These are phyloP conservation scores for Starmerella cellae DNA, from an alignment of 805 yeast species.

Conservation along the genomic window DNA sequence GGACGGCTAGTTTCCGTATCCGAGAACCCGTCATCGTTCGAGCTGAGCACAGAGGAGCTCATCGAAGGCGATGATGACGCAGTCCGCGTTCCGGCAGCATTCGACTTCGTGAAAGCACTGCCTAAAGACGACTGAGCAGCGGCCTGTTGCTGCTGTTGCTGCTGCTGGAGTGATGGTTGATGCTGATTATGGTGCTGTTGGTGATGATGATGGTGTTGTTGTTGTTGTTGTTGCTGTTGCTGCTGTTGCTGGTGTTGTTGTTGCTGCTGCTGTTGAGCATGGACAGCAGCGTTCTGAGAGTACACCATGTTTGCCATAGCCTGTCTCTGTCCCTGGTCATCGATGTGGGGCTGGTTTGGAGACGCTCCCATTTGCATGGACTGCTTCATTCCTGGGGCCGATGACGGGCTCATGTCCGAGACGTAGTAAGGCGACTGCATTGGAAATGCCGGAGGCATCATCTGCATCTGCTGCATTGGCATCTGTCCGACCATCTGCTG, in stretches of 20 bases:
- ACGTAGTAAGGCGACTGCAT: not conserved
- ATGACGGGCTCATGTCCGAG: not conserved
- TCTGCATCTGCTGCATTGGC: constrained; percentile 3
- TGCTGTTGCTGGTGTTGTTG: not conserved
- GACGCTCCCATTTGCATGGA: not conserved
- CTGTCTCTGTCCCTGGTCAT: not conserved
- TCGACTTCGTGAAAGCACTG: not conserved
- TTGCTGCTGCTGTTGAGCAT: not conserved
- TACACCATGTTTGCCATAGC: not conserved
- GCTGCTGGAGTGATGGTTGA: too few species aligned
- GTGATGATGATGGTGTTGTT: too few species aligned
- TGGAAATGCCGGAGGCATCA: constrained; percentile 3
- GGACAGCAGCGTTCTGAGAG: too few species aligned
- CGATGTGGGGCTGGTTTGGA: not conserved
- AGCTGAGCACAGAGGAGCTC: constrained; percentile 17
- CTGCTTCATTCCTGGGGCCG: not conserved
- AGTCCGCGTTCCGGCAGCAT: not conserved
- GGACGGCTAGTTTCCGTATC: constrained; percentile 12
- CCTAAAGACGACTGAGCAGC: not conserved
- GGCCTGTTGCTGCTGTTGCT: not conserved
- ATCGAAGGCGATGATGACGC: constrained; percentile 14
- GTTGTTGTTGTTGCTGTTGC: not conserved
- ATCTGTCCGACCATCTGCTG: not conserved
- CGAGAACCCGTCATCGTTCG: constrained; percentile 16
- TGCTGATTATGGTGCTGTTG: too few species aligned